phyloP scores from a whole-genome alignment of 805 yeast genomes.

The Candida glaebosa region DNA sequence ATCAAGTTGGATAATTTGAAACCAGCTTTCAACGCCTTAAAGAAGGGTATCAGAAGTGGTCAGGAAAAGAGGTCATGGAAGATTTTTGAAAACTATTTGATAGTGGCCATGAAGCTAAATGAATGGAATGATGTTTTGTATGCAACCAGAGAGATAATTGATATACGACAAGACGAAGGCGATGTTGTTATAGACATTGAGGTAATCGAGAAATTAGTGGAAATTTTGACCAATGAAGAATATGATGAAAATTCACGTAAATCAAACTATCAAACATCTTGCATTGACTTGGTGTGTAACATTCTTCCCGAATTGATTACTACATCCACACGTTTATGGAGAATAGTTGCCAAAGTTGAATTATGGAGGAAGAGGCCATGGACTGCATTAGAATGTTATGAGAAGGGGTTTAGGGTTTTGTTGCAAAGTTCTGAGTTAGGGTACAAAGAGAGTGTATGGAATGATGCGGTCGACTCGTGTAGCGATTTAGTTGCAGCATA shows the following conservation, averaged over 20 bases:
- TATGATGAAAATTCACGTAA: slow-evolving; percentile 38
- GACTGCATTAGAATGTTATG: slow-evolving; percentile 81
- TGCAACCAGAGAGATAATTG: slow-evolving; percentile 66
- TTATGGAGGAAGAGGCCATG: slow-evolving; percentile 86
- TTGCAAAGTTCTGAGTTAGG: slow-evolving; percentile 63
- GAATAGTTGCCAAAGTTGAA: slow-evolving; percentile 79
- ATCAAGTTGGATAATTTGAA: slow-evolving; percentile 58
- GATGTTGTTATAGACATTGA: slow-evolving; percentile 72
- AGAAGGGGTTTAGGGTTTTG: slow-evolving; percentile 78
- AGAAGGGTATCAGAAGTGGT: slow-evolving; percentile 69
- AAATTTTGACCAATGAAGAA: slow-evolving; percentile 52
- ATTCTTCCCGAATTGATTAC: slow-evolving; percentile 67
- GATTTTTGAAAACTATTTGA: slow-evolving; percentile 82
- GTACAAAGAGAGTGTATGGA: slow-evolving; percentile 62
- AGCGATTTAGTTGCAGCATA: slow-evolving; percentile 80
- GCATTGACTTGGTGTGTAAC: slow-evolving; percentile 69
- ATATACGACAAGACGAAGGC: slow-evolving; percentile 50
- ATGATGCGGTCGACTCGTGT: slow-evolving; percentile 75
- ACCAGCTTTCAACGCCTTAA: slow-evolving; percentile 83
- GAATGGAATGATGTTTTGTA: slow-evolving; percentile 86
- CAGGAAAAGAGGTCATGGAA: slow-evolving; percentile 77
- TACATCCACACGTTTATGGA: slow-evolving; percentile 71
- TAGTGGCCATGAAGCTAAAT: slow-evolving; percentile 75
- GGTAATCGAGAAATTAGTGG: slow-evolving; percentile 69
- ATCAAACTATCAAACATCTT: slow-evolving; percentile 62